A percentile compares a stretch with the other conserved stretches of the same genome.
phyloP scores from a whole-genome alignment of 495 filamentous ascomycete species.

The Acidiella bohemica region DNA sequence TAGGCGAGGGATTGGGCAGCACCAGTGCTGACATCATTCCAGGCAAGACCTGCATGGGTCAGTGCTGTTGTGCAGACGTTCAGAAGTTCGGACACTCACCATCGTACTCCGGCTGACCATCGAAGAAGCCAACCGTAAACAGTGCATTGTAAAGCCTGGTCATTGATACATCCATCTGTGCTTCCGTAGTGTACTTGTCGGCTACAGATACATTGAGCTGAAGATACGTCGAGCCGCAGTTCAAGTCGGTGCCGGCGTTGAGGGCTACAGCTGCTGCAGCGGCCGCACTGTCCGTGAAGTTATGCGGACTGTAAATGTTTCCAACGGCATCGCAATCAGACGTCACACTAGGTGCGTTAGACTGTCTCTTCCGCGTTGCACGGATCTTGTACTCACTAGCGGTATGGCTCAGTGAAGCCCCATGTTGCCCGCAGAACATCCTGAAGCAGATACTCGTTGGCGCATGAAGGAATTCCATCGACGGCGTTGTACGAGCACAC shows the following conservation, averaged over 20 bases:
- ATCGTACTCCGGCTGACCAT: constrained; percentile 37
- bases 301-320: constrained; percentile 11
- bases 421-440: constrained; percentile 10
- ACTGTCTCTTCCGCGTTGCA: no score
- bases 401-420: constrained; percentile 25
- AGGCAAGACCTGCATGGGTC: constrained; percentile 28
- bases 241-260: constrained; percentile 43
- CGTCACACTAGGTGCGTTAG: no score
- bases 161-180: constrained; percentile 27
- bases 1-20: constrained; percentile 39
- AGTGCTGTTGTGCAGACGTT: neutral
- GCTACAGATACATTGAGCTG: constrained; percentile 36
- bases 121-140: constrained; percentile 47
- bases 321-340: constrained; percentile 14
- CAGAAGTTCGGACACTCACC: neutral
- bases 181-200: constrained; percentile 31
- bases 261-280: constrained; percentile 14
- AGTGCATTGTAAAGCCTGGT: constrained; percentile 45
- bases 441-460: constrained; percentile 16
- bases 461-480: constrained; percentile 13
- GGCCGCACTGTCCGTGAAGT: constrained; percentile 7
- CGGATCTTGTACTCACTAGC: no score
- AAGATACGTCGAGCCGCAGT: constrained; percentile 47
- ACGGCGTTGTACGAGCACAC: constrained; percentile 21
- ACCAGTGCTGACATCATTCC: constrained; percentile 38